These are phyloP conservation scores for Cystobasidium sp. DNA, from an alignment of 1,284 basidiomycete species.

Conservation along the genomic window DNA sequence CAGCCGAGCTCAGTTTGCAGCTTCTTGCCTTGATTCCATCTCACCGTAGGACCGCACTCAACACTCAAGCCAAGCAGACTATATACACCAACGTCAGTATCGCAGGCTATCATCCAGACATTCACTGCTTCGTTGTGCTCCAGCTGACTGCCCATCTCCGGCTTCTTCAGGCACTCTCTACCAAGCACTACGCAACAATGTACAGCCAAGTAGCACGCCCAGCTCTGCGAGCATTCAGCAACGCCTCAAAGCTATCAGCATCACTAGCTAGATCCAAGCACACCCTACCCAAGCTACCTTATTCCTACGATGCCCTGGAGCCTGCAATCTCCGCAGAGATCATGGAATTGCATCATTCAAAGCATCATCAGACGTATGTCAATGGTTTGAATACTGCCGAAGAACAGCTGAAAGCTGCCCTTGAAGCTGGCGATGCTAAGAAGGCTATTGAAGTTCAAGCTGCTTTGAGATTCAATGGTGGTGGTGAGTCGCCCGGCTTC, in stretches of 20 bases:
- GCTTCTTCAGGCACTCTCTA: background rate
- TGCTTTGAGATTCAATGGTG: constrained; percentile 88
- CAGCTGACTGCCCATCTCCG: background rate
- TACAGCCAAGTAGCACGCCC: constrained; percentile 26
- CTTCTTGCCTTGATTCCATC: too few relatives aligned
- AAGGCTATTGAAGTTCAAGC: constrained; percentile 82
- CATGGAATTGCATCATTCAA: constrained; percentile 88
- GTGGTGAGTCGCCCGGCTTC: constrained; percentile 63
- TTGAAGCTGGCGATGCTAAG: constrained; percentile 68
- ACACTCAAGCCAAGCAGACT: too few relatives aligned
- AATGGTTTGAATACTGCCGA: constrained; percentile 90
- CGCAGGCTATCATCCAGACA: too few relatives aligned
- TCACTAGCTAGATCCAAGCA: constrained; percentile 36
- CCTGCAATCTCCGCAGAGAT: constrained; percentile 80
- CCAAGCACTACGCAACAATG: constrained; percentile 6
- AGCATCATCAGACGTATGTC: constrained; percentile 94
- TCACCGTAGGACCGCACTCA: too few relatives aligned
- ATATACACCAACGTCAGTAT: too few relatives aligned
- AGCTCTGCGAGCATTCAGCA: constrained; percentile 19
- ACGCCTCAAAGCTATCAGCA: constrained; percentile 24
- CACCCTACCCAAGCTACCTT: constrained; percentile 84
- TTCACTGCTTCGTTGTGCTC: background rate
- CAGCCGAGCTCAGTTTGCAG: too few relatives aligned
- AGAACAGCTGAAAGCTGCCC: constrained; percentile 71
- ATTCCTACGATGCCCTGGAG: constrained; percentile 82